Evolutionary conservation across 345 rosid genomes (phyloP).

Genomic region (Draba incana): DNA sequence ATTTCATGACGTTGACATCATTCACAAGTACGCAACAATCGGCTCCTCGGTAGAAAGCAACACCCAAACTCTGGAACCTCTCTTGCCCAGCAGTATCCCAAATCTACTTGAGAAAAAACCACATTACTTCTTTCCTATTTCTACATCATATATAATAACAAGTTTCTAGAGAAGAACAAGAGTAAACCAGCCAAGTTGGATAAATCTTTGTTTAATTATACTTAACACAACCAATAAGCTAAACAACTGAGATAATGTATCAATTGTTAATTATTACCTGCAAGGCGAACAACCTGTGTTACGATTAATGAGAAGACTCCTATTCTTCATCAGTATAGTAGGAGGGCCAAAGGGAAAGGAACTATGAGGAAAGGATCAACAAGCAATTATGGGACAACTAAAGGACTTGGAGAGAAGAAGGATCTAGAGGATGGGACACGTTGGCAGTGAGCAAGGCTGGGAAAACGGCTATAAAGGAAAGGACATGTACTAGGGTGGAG

Average conservation of each 20-base stretch:
- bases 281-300: constrained; percentile 77
- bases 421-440: no score
- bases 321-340: no score
- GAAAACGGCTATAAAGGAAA: no score
- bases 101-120: constrained; percentile 43
- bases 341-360: no score
- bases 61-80: constrained; percentile 84
- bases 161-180: background rate
- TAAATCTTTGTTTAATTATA: background rate
- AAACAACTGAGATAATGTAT: background rate
- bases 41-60: constrained; percentile 83
- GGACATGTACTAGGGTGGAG: no score
- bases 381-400: no score
- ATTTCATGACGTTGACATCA: constrained; percentile 78
- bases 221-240: background rate
- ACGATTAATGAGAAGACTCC: no score
- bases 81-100: constrained; percentile 96
- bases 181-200: background rate
- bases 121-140: background rate
- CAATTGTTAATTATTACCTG: constrained; percentile 52
- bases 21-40: constrained; percentile 85
- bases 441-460: no score
- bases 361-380: no score
- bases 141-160: background rate
- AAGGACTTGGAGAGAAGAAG: no score